Percentiles rank a stretch among this genome's conserved stretches.
These are phyloP conservation scores for Discostella stelligera DNA, from an alignment of 352 stramenopile species.

Conservation along the genomic window DNA sequence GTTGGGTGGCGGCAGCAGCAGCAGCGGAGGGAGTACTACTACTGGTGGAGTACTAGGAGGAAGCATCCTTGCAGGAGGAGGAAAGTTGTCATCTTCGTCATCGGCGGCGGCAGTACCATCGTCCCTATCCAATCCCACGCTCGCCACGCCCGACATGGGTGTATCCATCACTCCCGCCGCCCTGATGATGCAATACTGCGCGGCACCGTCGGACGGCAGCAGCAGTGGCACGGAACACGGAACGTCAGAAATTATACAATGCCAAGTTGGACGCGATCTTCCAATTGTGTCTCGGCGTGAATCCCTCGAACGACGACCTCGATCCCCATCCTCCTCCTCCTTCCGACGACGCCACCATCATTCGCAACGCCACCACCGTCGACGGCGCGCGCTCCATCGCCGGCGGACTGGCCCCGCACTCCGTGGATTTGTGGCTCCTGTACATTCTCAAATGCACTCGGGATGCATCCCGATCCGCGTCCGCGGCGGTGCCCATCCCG, in stretches of 20 bases:
- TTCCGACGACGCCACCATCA: background rate
- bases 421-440: constrained; percentile 68
- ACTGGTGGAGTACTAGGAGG: background rate
- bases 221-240: background rate
- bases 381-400: constrained; percentile 28
- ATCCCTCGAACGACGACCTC: constrained; percentile 40
- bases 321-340: background rate
- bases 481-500: constrained; percentile 16
- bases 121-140: constrained; percentile 11
- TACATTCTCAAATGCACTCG: constrained; percentile 61
- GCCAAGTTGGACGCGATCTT: constrained; percentile 66
- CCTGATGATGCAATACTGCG: constrained; percentile 18
- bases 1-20: background rate
- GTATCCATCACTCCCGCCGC: constrained; percentile 21
- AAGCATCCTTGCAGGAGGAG: background rate
- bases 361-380: background rate
- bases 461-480: constrained; percentile 40
- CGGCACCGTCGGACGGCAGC: background rate
- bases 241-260: constrained; percentile 49
- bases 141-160: constrained; percentile 26
- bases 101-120: background rate
- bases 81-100: background rate
- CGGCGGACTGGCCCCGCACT: constrained; percentile 55
- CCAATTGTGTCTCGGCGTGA: constrained; percentile 51
- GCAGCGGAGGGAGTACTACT: no score